Conservation (phyloP, 2,329 filamentous ascomycete genomes). For the Drechslerella dactyloides region DNA sequence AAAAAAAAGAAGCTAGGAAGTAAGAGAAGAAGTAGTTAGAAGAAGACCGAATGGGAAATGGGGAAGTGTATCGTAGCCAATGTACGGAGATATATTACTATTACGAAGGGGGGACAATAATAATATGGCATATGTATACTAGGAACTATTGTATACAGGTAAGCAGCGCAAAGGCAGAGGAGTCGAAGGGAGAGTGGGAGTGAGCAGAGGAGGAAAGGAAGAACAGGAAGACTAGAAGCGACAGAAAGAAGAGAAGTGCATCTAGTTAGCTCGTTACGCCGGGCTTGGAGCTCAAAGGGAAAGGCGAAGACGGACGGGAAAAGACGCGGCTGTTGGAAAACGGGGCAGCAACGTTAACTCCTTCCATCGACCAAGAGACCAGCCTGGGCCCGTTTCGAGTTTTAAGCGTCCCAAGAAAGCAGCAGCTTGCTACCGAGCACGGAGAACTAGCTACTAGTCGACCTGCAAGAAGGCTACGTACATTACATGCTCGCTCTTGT, state of each 20-base stretch:
- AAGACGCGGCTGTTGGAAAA: slow-evolving; percentile 43
- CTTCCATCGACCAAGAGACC: slow-evolving; percentile 37
- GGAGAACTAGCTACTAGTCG: slow-evolving; percentile 19
- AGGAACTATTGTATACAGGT: slow-evolving; percentile 5
- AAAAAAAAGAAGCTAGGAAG: slow-evolving; percentile 23
- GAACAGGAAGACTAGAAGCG: background rate
- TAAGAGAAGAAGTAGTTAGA: background rate
- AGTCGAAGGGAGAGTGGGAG: background rate
- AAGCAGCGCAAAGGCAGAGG: background rate
- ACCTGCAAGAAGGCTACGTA: slow-evolving; percentile 5
- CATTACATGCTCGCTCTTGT: slow-evolving; percentile 2
- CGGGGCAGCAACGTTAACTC: slow-evolving; percentile 21
- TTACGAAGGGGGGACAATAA: slow-evolving; percentile 9
- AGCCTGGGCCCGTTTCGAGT: slow-evolving; percentile 37
- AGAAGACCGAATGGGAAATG: slow-evolving; percentile 21
- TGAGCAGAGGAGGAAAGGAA: slow-evolving; percentile 6
- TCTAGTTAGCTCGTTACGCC: background rate
- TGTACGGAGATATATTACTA: slow-evolving; percentile 27
- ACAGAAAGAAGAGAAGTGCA: background rate
- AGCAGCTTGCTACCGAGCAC: slow-evolving; percentile 42
- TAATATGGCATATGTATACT: slow-evolving; percentile 7
- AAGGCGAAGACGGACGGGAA: slow-evolving; percentile 32
- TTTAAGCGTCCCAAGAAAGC: slow-evolving; percentile 28
- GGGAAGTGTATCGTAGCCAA: slow-evolving; percentile 22
- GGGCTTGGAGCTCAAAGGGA: slow-evolving; percentile 13